These are phyloP conservation scores for Cajanus cajan DNA, from an alignment of 306 rosid genomes.

Conservation along the genomic window DNA sequence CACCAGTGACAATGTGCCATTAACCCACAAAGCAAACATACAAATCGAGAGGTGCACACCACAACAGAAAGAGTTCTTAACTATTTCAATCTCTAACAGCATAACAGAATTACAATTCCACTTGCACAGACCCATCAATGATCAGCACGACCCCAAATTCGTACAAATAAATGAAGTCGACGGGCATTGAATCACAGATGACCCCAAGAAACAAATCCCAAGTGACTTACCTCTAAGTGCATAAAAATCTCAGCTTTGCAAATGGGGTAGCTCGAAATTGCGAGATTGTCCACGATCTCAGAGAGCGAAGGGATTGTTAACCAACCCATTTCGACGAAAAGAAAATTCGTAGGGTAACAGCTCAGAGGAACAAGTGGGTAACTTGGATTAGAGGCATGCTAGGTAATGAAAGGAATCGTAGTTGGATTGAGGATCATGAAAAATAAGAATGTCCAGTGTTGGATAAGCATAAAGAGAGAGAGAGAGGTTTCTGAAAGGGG, in stretches of 20 bases:
- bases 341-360: constrained; percentile 20
- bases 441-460: background rate
- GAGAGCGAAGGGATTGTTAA: constrained; percentile 15
- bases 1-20: constrained; percentile 11
- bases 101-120: background rate
- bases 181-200: background rate
- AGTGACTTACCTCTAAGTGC: constrained; percentile 25
- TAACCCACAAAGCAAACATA: background rate
- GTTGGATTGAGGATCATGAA: constrained; percentile 28
- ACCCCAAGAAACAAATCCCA: constrained; percentile 22
- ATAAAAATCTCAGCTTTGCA: constrained; percentile 32
- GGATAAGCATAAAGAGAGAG: constrained; percentile 28
- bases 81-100: constrained; percentile 13
- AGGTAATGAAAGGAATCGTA: background rate
- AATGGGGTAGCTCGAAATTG: constrained; percentile 27
- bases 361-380: background rate
- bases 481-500: constrained; percentile 2
- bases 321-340: constrained; percentile 33
- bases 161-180: background rate
- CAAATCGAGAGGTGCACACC: background rate
- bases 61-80: background rate
- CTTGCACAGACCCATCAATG: background rate
- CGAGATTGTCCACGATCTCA: constrained; percentile 20
- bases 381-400: background rate
- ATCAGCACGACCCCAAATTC: background rate